Percentiles rank a stretch among this genome's conserved stretches.
These are phyloP conservation scores for Cicer chorassanicum DNA, from an alignment of 306 rosid genomes.

Conservation along the genomic window DNA sequence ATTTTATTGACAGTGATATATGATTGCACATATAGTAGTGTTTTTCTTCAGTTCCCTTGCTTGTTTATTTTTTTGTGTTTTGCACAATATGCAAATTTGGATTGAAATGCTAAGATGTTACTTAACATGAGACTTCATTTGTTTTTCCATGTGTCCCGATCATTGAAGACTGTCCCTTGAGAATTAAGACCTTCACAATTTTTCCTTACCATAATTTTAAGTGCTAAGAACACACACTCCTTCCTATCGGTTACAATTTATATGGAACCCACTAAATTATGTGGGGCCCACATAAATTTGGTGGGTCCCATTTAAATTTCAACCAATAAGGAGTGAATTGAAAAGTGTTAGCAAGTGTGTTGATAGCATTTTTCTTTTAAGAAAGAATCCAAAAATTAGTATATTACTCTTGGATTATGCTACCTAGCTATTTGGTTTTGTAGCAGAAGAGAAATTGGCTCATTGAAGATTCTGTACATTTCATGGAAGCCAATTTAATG, in stretches of 20 bases:
- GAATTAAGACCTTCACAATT: not conserved
- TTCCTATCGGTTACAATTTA: no score
- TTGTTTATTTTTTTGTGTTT: not conserved
- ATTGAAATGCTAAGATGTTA: not conserved
- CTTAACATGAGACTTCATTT: not conserved
- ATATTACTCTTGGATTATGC: not conserved
- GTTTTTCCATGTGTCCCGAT: not conserved
- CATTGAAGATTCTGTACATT: not conserved
- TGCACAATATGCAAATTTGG: not conserved
- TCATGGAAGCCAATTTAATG: not conserved
- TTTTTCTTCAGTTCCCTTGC: not conserved
- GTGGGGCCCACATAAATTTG: no score
- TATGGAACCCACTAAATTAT: no score
- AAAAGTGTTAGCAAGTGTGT: no score
- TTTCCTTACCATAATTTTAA: not conserved
- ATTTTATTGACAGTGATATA: not conserved
- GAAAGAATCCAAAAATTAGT: not conserved
- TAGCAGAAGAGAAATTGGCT: not conserved
- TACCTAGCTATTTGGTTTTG: slow-evolving; percentile 18
- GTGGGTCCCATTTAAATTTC: no score
- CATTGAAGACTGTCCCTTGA: not conserved
- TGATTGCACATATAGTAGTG: not conserved
- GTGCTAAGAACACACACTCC: not conserved
- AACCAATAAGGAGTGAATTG: no score
- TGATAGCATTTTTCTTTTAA: not conserved